phyloP scores from a whole-genome alignment of 83 land plant genomes.

The Isoetes engelmannii region DNA sequence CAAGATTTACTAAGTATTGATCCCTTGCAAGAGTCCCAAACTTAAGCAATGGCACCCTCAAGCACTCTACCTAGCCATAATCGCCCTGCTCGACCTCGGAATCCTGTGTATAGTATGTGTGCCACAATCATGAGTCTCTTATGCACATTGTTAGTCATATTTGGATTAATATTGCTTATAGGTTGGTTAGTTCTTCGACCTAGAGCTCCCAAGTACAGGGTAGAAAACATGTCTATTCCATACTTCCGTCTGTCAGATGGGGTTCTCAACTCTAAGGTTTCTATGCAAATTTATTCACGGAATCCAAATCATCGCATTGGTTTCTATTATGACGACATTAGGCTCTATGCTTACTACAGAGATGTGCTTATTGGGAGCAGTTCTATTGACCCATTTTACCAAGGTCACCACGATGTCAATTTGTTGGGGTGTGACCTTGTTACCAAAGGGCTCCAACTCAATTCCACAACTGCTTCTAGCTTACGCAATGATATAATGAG shows the following conservation, averaged over 20 bases:
- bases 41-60: too few relatives aligned
- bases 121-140: too few relatives aligned
- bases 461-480: not conserved
- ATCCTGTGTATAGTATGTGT: too few relatives aligned
- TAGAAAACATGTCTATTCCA: not conserved
- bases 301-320: constrained; percentile 8
- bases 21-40: too few relatives aligned
- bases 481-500: not conserved
- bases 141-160: not conserved
- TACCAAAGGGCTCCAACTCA: not conserved
- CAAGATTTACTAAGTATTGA: too few relatives aligned
- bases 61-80: too few relatives aligned
- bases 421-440: not conserved
- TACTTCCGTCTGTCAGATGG: not conserved
- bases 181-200: constrained; percentile 1
- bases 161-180: not conserved
- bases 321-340: constrained; percentile 10
- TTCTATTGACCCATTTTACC: constrained; percentile 6
- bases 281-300: not conserved
- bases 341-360: not conserved
- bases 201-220: constrained; percentile 2
- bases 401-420: constrained; percentile 5
- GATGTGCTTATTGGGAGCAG: constrained; percentile 3
- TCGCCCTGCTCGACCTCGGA: too few relatives aligned
- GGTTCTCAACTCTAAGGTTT: not conserved